Evolutionary conservation across 371 early-diverging fungal genomes (phyloP).

Genomic region (Blastocladiella emersonii): DNA sequence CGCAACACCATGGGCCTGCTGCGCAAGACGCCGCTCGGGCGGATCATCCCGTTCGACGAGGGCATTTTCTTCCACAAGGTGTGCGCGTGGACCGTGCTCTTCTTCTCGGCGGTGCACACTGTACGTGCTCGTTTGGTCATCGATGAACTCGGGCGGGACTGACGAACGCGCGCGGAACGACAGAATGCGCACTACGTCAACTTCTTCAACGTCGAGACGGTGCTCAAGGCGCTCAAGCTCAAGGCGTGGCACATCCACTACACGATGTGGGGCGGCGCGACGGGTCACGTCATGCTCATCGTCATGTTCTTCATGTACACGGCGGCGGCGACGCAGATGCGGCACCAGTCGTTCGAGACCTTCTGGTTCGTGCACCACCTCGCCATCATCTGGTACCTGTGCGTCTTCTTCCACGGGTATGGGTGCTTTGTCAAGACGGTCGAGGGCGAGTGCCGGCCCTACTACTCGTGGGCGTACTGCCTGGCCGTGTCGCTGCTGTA

Average conservation of each 20-base stretch:
- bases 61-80: constrained; percentile 56
- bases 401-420: constrained; percentile 43
- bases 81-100: constrained; percentile 39
- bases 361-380: constrained; percentile 66
- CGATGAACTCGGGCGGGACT: constrained; percentile 14
- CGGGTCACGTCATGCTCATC: constrained; percentile 49
- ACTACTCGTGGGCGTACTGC: constrained; percentile 27
- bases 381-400: constrained; percentile 38
- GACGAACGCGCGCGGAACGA: constrained; percentile 7
- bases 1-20: constrained; percentile 25
- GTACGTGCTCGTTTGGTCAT: constrained; percentile 9
- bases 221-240: constrained; percentile 8
- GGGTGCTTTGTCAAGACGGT: constrained; percentile 9
- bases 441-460: constrained; percentile 26
- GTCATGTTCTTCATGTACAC: constrained; percentile 45
- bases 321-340: constrained; percentile 33
- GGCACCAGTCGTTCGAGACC: constrained; percentile 43
- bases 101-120: constrained; percentile 44
- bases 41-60: constrained; percentile 46
- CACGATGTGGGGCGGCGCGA: constrained; percentile 32
- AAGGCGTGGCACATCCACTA: constrained; percentile 26
- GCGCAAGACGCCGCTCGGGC: constrained; percentile 28
- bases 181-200: constrained; percentile 34
- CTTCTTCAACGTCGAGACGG: constrained; percentile 23
- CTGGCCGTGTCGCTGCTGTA: constrained; percentile 36